Evolutionary conservation across 2,329 filamentous ascomycete genomes (phyloP), one percentile per base, ranked within the genome.

Genomic region (Sordariomycetes sp.): DNA sequence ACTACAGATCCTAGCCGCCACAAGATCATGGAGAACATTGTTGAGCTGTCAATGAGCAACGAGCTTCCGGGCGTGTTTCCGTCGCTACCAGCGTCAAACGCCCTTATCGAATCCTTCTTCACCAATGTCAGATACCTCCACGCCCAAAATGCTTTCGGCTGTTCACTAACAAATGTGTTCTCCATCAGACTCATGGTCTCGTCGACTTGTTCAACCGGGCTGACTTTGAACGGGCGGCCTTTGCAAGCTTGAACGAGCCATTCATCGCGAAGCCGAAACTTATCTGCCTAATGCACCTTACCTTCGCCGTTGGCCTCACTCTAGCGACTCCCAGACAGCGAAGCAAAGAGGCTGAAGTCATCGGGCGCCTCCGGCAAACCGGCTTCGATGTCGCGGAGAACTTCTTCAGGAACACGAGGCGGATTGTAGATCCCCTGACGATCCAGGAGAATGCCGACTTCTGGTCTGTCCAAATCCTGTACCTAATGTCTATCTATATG

Each of bases 401-500:
- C 12, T 86, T 87, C 65, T 88, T 83, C 64, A 71, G 77, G 18
- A 82, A 78, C 61, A 84, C 83, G 5, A 82, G 79, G 62, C 74
- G 72, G 50, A 70, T 86, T 18, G 71, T 71, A 20, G 72, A 77
- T 53, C 70, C 72, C 1, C 67, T 72, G 1, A 68, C 70, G 3
- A 75, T 80, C 0, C 78, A 85, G 54, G 83, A 86, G 64, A 80
- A 86, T 63, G 80, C 79, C 24, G 79, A 85, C 58, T 79, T 87
- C 59, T 86, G 83, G 80, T 82, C 81, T 14, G 76, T 88, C 53
- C 83, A 87, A 64, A 82, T 82, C 2, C 70, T 87, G 51, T 70
- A 81, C 0, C 69, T 88, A 40, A 86, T 87, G 79, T 76, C 83
- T 0, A 68, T 86, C 2, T 88, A 86, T 64, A 82, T 80, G 77